Evolutionary conservation across 75 land plant species (phyloP), one percentile per base, ranked within the genome.

Genomic region (Pinus albicaulis): DNA sequence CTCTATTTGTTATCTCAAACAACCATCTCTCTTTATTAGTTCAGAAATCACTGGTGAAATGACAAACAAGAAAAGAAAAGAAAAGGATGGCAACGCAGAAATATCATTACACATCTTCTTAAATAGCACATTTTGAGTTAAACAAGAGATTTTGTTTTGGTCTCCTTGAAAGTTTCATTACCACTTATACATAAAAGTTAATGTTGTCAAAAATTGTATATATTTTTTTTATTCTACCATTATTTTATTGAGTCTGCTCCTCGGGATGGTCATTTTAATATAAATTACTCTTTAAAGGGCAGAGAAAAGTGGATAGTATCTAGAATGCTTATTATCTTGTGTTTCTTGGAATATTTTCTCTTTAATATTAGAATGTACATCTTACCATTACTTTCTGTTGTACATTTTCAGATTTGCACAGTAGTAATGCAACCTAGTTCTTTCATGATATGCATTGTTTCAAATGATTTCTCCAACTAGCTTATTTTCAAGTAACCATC

Each of bases 401-500:
- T 23, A 20, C 23, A 59, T 59, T 59, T 19, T 59, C 61, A 59
- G 90, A 88, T 38, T 38, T 38, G 41, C 81, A 55, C 57, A 3
- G 76, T 56, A 13, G 90, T 87, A 25, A 61, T 57, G 74, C 74
- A 78, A 2, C 90, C 85, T 24, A 28, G 55, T 62, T 78, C 74
- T 62, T 75, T 82, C 78, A 86, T 86, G 36, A 53, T 74, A 26
- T 84, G 7, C 55, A 91, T 53, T 25, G 82, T 22, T 71, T 82
- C 80, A 25, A 82, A 63, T 14, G 91, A 83, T 31, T 78, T 84
- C 7, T 60, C 59, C 38, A 84, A 22, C 69, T 80, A 74, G 34
- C 77, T 69, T 59, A n/a, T 55, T 69, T 74, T 82, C 68, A 87
- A 78, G 57, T 81, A 84, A n/a, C 89, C 82, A 74, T 77, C 76